These are phyloP conservation scores for Sinapis alba DNA, from an alignment of 441 rosid species.

Conservation along the genomic window DNA sequence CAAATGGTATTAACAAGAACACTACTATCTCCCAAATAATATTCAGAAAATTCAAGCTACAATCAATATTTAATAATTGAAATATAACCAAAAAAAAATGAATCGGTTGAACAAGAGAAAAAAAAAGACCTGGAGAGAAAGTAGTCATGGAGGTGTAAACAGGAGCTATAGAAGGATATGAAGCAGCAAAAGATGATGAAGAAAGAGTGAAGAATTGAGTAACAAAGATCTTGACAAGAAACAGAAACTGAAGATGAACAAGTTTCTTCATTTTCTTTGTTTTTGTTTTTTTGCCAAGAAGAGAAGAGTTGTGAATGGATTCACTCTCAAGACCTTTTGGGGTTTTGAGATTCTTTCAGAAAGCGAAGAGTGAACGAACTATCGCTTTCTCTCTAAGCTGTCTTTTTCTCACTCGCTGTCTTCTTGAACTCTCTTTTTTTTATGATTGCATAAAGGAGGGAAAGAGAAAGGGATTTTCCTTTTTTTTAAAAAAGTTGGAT, in stretches of 20 bases:
- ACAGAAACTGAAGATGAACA: conserved; percentile 21
- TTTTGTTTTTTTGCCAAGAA: conserved; percentile 1
- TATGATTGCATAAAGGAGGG: conserved; percentile 34
- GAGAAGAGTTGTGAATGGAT: conserved; percentile 6
- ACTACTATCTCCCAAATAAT: not conserved
- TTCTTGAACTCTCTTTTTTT: conserved; percentile 17
- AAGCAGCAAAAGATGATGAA: conserved; percentile 21
- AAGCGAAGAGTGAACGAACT: conserved; percentile 34
- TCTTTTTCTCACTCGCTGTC: conserved; percentile 27
- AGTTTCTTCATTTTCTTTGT: conserved; percentile 11
- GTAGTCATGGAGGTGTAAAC: conserved; percentile 55
- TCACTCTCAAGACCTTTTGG: not conserved
- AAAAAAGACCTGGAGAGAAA: conserved; percentile 60
- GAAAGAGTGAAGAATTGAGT: conserved; percentile 26
- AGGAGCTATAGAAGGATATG: conserved; percentile 47
- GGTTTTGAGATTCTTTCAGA: conserved; percentile 18
- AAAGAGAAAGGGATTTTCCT: conserved; percentile 10
- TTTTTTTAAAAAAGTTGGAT: not conserved
- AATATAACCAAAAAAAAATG: not conserved
- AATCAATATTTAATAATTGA: not conserved
- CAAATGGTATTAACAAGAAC: conserved; percentile 1
- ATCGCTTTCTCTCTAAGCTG: conserved; percentile 28
- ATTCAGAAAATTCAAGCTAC: conserved; percentile 3
- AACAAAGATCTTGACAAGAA: conserved; percentile 36
- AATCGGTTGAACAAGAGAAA: not conserved